Evolutionary conservation across 441 rosid genomes (phyloP).

Genomic region (Eutrema salsugineum): DNA sequence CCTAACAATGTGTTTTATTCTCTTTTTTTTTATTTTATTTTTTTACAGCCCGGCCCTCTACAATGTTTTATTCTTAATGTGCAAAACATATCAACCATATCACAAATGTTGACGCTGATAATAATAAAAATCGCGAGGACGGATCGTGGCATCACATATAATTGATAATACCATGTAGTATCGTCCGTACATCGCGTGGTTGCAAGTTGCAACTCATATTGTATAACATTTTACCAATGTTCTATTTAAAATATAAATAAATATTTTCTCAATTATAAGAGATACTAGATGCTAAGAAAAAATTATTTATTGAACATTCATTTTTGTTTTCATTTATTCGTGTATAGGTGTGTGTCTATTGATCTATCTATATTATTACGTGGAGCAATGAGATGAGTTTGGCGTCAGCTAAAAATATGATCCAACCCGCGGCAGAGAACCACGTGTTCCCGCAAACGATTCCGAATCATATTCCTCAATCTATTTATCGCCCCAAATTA

Average conservation of each 20-base stretch:
- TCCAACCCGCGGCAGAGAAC: conserved; percentile 1
- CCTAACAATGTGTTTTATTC: neutral
- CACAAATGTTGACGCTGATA: neutral
- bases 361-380: neutral
- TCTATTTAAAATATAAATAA: neutral
- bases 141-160: conserved; percentile 16
- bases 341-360: neutral
- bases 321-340: neutral
- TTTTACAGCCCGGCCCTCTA: neutral
- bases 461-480: conserved; percentile 27
- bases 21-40: too few relatives aligned
- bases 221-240: neutral
- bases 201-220: neutral
- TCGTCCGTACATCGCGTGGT: neutral
- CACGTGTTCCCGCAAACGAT: conserved; percentile 24
- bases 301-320: too few relatives aligned
- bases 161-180: neutral
- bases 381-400: conserved; percentile 9
- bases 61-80: neutral
- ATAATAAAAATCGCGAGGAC: conserved; percentile 6
- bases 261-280: neutral
- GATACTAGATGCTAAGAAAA: neutral
- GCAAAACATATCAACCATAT: neutral
- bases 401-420: conserved; percentile 7
- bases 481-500: neutral